Evolutionary conservation across 108 stramenopile genomes (phyloP).

Genomic region (Mediolabrus comicus): DNA sequence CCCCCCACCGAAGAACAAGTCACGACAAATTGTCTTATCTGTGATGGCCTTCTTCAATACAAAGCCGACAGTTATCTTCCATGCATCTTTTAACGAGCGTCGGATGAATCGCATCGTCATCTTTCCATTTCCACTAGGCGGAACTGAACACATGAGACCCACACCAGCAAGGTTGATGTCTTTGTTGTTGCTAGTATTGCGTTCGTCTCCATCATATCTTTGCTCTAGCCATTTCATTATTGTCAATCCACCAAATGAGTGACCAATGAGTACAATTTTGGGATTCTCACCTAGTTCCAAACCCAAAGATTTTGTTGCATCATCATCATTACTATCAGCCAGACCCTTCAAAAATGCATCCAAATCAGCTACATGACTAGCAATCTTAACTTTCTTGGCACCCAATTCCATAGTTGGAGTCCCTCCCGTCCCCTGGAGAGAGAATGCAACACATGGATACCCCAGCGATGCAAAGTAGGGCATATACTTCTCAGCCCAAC

Average conservation of each 20-base stretch:
- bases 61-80: conserved; percentile 49
- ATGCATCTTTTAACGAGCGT: conserved; percentile 39
- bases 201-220: conserved; percentile 8
- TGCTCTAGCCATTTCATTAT: conserved; percentile 55
- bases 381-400: conserved; percentile 40
- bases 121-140: conserved; percentile 85
- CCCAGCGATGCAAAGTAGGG: conserved; percentile 49
- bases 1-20: conserved; percentile 47
- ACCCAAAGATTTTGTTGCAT: conserved; percentile 4
- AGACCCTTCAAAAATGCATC: conserved; percentile 32
- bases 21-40: conserved; percentile 35
- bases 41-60: conserved; percentile 50
- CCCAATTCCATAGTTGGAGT: conserved; percentile 38
- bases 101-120: conserved; percentile 46
- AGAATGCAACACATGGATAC: conserved; percentile 40
- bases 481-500: conserved; percentile 53
- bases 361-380: conserved; percentile 42
- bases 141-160: conserved; percentile 77
- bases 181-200: neutral
- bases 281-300: conserved; percentile 27
- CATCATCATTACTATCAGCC: conserved; percentile 6
- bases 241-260: conserved; percentile 49
- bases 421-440: conserved; percentile 52
- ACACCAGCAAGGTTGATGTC: conserved; percentile 52
- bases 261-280: conserved; percentile 33